Percentiles rank a stretch among this genome's conserved stretches.
These are phyloP conservation scores for Colletotrichum horii DNA, from an alignment of 2,329 filamentous ascomycete species.

Conservation along the genomic window DNA sequence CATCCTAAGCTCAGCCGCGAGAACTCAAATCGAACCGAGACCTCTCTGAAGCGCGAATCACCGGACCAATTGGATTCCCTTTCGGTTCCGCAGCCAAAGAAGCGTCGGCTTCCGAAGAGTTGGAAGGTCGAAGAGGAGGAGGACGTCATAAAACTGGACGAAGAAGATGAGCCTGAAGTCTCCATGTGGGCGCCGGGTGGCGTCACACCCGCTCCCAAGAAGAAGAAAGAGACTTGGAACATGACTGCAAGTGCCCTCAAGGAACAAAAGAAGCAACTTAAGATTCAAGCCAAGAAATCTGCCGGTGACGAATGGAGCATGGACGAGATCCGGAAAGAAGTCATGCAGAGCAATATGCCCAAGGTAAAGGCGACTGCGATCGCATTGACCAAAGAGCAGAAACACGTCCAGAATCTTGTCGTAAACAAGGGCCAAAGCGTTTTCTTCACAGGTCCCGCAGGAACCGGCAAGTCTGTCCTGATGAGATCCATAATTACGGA, in stretches of 20 bases:
- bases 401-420: conserved; percentile 82
- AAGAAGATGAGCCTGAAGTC: conserved; percentile 35
- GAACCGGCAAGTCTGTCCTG: conserved; percentile 95
- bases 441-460: conserved; percentile 97
- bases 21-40: conserved; percentile 20
- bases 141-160: conserved; percentile 26
- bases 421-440: conserved; percentile 83
- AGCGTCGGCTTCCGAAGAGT: conserved; percentile 67
- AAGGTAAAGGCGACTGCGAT: conserved; percentile 56
- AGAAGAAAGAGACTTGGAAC: conserved; percentile 65
- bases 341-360: conserved; percentile 36
- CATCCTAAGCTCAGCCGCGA: conserved; percentile 34
- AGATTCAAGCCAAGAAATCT: conserved; percentile 61
- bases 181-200: conserved; percentile 1
- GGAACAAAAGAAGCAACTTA: conserved; percentile 78
- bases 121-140: conserved; percentile 28
- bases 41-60: conserved; percentile 48
- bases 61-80: conserved; percentile 34
- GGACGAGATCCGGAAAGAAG: conserved; percentile 50
- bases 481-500: conserved; percentile 89
- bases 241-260: conserved; percentile 76
- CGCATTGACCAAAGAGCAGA: conserved; percentile 85
- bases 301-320: conserved; percentile 44
- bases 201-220: conserved; percentile 36
- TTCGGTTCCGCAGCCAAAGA: conserved; percentile 54